Percentiles rank a stretch among this genome's conserved stretches.
Conservation (phyloP, 495 filamentous ascomycete species). For the Aspergillus kassunensis region DNA sequence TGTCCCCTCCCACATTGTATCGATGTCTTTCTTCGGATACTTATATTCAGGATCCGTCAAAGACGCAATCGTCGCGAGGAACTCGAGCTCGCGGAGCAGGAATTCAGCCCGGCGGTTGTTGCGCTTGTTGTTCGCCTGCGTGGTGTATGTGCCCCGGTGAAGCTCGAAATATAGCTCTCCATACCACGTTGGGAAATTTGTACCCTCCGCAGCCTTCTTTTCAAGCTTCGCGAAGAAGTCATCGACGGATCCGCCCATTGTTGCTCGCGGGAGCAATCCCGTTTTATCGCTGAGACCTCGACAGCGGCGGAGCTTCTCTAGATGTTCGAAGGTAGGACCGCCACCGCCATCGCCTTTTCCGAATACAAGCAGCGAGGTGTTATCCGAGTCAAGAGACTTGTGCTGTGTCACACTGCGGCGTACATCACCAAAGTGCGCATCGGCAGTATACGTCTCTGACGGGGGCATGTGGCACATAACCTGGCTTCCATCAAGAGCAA, state of each 20-base stretch:
- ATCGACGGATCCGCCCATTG: slow-evolving; percentile 90
- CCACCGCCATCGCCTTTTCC: slow-evolving; percentile 96
- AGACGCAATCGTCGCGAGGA: slow-evolving; percentile 81
- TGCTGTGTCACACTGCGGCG: slow-evolving; percentile 87
- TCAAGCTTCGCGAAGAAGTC: slow-evolving; percentile 89
- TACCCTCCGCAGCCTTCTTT: slow-evolving; percentile 63
- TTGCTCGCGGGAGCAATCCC: slow-evolving; percentile 77
- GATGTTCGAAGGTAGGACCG: slow-evolving; percentile 86
- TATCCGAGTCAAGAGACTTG: slow-evolving; percentile 89
- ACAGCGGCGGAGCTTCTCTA: slow-evolving; percentile 94
- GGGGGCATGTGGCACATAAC: slow-evolving; percentile 97
- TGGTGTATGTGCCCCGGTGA: slow-evolving; percentile 94
- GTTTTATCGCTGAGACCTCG: slow-evolving; percentile 87
- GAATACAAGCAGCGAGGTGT: slow-evolving; percentile 84
- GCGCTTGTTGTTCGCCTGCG: slow-evolving; percentile 93
- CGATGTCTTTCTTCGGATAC: slow-evolving; percentile 88
- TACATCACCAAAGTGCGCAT: slow-evolving; percentile 93
- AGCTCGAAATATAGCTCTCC: slow-evolving; percentile 97
- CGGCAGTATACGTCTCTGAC: slow-evolving; percentile 88
- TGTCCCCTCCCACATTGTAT: slow-evolving; percentile 86
- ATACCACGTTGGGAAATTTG: slow-evolving; percentile 91
- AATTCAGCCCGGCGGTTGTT: slow-evolving; percentile 86
- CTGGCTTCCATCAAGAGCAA: slow-evolving; percentile 88
- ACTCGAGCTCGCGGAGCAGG: slow-evolving; percentile 80
- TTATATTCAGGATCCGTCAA: slow-evolving; percentile 63